These are phyloP conservation scores for Moniliella sp. DNA, from an alignment of 1,284 basidiomycete species.

Conservation along the genomic window DNA sequence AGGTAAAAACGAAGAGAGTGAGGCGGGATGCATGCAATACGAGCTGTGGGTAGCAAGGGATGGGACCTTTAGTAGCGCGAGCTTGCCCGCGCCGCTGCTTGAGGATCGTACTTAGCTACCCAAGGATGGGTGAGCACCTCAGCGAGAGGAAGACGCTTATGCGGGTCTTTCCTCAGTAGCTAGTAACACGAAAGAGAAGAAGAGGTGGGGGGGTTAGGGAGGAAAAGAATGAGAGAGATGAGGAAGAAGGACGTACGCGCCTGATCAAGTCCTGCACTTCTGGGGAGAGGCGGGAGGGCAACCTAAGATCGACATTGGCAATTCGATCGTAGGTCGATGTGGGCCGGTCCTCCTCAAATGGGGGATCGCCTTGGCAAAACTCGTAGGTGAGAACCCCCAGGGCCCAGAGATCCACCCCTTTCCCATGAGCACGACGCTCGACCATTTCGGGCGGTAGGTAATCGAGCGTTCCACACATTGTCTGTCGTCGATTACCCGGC, in stretches of 20 bases:
- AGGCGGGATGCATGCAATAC: no score
- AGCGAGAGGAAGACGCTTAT: constrained; percentile 54
- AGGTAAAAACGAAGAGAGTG: no score
- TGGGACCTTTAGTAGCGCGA: no score
- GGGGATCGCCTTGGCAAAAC: constrained; percentile 72
- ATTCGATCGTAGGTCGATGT: constrained; percentile 27
- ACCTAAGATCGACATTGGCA: constrained; percentile 17
- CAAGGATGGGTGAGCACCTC: constrained; percentile 75
- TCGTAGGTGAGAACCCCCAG: constrained; percentile 87
- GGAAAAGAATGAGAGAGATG: neutral
- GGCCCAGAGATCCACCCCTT: constrained; percentile 88
- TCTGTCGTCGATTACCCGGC: constrained; percentile 64
- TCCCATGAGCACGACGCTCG: constrained; percentile 61
- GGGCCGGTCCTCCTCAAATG: constrained; percentile 65
- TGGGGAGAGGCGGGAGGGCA: constrained; percentile 14
- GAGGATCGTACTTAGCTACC: constrained; percentile 53
- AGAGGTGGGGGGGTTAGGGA: neutral
- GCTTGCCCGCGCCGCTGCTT: constrained; percentile 4
- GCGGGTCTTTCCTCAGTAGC: constrained; percentile 69
- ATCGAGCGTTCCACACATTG: constrained; percentile 82
- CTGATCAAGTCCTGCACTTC: constrained; percentile 18
- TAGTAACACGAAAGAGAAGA: constrained; percentile 34
- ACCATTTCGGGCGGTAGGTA: constrained; percentile 98
- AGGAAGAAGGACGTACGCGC: constrained; percentile 4
- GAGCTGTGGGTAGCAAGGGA: no score